These are phyloP conservation scores for Aspergillus eucalypticola DNA, from an alignment of 2,329 filamentous ascomycete species.

Conservation along the genomic window DNA sequence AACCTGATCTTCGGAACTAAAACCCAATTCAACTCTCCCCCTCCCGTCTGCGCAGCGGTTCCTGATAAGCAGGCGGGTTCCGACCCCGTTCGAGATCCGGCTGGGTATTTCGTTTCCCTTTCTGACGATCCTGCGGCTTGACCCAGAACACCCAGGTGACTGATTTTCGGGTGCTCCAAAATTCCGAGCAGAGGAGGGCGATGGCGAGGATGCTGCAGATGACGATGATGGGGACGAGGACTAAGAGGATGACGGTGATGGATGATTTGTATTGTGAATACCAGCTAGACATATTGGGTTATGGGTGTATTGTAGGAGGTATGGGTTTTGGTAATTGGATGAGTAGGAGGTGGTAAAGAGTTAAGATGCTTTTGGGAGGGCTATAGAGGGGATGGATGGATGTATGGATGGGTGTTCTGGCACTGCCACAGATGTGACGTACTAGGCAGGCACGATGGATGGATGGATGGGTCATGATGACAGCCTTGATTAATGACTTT, in stretches of 20 bases:
- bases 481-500: neutral
- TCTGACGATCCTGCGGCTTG: slow-evolving; percentile 21
- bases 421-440: no score
- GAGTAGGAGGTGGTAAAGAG: no score
- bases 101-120: neutral
- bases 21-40: neutral
- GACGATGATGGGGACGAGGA: slow-evolving; percentile 51
- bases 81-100: neutral
- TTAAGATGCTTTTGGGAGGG: neutral
- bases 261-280: slow-evolving; percentile 31
- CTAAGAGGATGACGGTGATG: slow-evolving; percentile 46
- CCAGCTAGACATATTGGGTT: neutral
- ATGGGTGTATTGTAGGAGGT: slow-evolving; percentile 3
- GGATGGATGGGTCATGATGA: neutral
- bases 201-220: slow-evolving; percentile 42
- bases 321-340: neutral
- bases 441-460: neutral
- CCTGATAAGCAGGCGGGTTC: neutral
- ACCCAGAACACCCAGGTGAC: slow-evolving; percentile 24
- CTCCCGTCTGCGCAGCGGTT: neutral
- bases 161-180: slow-evolving; percentile 26
- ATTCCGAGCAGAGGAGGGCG: slow-evolving; percentile 42
- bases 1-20: no score
- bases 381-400: neutral
- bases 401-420: neutral